These are phyloP conservation scores for Diaporthe amygdali DNA, from an alignment of 2,329 filamentous ascomycete species.

Conservation along the genomic window DNA sequence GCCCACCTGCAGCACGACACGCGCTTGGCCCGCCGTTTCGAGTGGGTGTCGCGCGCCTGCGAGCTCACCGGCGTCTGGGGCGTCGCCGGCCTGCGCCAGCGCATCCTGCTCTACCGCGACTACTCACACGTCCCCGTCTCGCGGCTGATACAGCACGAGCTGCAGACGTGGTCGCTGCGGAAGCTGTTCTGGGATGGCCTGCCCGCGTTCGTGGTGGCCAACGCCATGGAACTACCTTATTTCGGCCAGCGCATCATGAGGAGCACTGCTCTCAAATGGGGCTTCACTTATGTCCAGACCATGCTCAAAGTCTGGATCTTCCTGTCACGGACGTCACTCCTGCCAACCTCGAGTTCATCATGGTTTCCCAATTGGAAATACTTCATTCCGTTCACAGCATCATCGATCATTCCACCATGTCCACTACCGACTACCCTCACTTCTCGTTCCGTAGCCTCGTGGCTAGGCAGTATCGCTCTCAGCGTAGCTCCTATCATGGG, in stretches of 20 bases:
- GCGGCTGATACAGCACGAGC: slow-evolving; percentile 44
- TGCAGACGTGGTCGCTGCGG: slow-evolving; percentile 36
- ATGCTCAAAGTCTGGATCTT: slow-evolving; percentile 59
- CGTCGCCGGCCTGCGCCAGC: slow-evolving; percentile 56
- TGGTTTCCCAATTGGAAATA: slow-evolving; percentile 52
- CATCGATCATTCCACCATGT: slow-evolving; percentile 56
- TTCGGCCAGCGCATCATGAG: slow-evolving; percentile 3
- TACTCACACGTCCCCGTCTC: slow-evolving; percentile 56
- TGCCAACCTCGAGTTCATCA: slow-evolving; percentile 42
- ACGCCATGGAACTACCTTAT: slow-evolving; percentile 26
- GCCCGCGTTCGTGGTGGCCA: slow-evolving; percentile 43
- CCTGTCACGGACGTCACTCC: slow-evolving; percentile 56
- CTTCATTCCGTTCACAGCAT: slow-evolving; percentile 59
- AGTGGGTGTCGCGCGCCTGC: slow-evolving; percentile 39
- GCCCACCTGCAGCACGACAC: slow-evolving; percentile 55
- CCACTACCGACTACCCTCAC: slow-evolving; percentile 46
- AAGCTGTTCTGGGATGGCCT: slow-evolving; percentile 44
- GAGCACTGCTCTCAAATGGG: slow-evolving; percentile 14
- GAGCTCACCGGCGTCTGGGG: slow-evolving; percentile 56
- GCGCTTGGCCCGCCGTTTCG: slow-evolving; percentile 46
- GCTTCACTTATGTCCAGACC: slow-evolving; percentile 44
- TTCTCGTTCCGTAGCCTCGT: slow-evolving; percentile 44
- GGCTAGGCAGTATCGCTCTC: slow-evolving; percentile 47
- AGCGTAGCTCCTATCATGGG: slow-evolving; percentile 53
- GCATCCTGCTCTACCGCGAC: slow-evolving; percentile 59